phyloP scores from a whole-genome alignment of 2,329 filamentous ascomycete genomes.

The Claviceps pazoutovae region DNA sequence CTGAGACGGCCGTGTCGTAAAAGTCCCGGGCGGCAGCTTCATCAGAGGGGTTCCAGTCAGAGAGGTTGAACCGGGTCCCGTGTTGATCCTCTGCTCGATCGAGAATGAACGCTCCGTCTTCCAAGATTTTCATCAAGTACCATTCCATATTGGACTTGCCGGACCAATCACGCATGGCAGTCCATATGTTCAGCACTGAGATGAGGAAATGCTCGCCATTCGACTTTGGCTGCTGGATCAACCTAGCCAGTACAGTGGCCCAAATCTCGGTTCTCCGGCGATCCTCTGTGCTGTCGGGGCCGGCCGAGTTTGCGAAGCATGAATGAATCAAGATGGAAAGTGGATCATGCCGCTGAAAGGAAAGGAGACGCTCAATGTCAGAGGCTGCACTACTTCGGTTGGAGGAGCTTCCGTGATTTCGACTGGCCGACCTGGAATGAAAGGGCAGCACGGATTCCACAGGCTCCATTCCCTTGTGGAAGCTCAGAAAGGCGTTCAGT shows the following conservation, averaged over 20 bases:
- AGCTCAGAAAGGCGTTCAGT: slow-evolving; percentile 61
- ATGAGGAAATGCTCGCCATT: slow-evolving; percentile 70
- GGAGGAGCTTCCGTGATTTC: slow-evolving; percentile 31
- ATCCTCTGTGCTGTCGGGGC: slow-evolving; percentile 70
- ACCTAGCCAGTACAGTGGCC: slow-evolving; percentile 72
- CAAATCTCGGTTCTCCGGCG: slow-evolving; percentile 68
- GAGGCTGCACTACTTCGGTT: slow-evolving; percentile 33
- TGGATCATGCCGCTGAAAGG: slow-evolving; percentile 79
- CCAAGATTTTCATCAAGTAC: slow-evolving; percentile 87
- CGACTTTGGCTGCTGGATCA: slow-evolving; percentile 65
- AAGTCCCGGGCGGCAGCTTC: slow-evolving; percentile 77
- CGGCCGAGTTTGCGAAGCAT: slow-evolving; percentile 75
- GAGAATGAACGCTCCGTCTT: slow-evolving; percentile 81
- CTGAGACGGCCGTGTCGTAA: slow-evolving; percentile 67
- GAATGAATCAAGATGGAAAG: slow-evolving; percentile 76
- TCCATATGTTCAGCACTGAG: slow-evolving; percentile 77
- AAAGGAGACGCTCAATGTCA: slow-evolving; percentile 70
- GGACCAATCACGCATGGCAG: slow-evolving; percentile 76
- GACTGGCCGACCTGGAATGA: slow-evolving; percentile 37
- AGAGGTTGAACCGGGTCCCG: slow-evolving; percentile 55
- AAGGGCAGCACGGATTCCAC: slow-evolving; percentile 72
- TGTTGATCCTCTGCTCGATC: slow-evolving; percentile 73
- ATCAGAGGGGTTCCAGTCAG: slow-evolving; percentile 62
- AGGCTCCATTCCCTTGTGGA: slow-evolving; percentile 65
- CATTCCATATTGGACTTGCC: slow-evolving; percentile 81